Percentiles rank a stretch among this genome's conserved stretches.
phyloP scores from a whole-genome alignment of 176 grass and related monocot species.

The Carex kokanica region DNA sequence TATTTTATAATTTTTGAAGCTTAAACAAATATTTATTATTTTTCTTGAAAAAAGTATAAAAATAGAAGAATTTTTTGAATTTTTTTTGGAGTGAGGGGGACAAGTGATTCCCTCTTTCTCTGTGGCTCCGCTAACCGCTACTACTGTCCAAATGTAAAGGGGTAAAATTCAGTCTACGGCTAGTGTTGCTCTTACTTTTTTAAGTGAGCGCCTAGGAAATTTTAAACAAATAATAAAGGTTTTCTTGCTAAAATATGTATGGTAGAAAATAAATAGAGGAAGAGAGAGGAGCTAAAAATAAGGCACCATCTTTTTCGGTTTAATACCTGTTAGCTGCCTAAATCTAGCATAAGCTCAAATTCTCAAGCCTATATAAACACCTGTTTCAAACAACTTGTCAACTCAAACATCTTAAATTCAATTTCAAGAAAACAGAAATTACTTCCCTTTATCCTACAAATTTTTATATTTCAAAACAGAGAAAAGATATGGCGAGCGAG shows the following conservation, averaged over 20 bases:
- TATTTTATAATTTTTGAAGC: no score
- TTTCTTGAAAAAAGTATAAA: no score
- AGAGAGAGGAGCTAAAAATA: constrained; percentile 17
- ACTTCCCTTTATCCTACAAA: neutral
- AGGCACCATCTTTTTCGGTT: constrained; percentile 1
- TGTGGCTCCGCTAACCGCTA: no score
- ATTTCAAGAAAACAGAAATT: neutral
- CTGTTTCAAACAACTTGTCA: neutral
- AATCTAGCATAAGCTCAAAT: neutral
- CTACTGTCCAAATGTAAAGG: no score
- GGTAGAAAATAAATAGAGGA: neutral
- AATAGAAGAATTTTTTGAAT: no score
- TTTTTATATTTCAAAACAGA: constrained; percentile 7
- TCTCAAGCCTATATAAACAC: constrained; percentile 16
- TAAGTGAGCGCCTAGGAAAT: neutral
- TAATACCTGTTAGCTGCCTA: constrained; percentile 12
- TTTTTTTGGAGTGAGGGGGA: no score
- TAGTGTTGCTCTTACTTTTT: neutral
- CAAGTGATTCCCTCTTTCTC: no score
- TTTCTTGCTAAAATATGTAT: neutral
- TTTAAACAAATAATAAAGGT: neutral
- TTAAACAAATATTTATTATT: no score
- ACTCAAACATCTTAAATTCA: neutral
- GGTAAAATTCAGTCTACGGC: neutral
- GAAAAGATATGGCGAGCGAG: constrained; percentile 18